Evolutionary conservation across 2,329 filamentous ascomycete species (phyloP), one percentile per base, ranked within the genome.

Genomic region (Onygenales sp.): DNA sequence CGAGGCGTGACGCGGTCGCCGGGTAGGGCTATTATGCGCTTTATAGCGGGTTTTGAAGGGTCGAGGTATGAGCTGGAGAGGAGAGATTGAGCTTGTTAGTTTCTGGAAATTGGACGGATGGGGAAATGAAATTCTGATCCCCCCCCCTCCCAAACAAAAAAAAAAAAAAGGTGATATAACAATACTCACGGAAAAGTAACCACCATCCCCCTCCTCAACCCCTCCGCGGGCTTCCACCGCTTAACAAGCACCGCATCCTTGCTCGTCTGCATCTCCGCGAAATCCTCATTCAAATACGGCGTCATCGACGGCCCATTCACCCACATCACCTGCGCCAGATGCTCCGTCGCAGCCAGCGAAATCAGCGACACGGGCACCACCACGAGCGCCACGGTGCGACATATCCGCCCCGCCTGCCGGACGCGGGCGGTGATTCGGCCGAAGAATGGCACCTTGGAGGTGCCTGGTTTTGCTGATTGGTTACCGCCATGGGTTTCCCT

Each of bases 21-120:
- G 51, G 86, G 84, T 3, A 96, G 64, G 0, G 81, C 93, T 31
- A 96, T 77, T 9, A 98, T 79, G 42, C 93, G 79, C 74, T 98
- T 98, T 36, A 96, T 81, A 0, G 82, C 82, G 43, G 84, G 74
- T 21, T 79, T 75, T 33, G 88, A 82, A 0, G 89, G 86, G 56
- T 86, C 78, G 11, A 78, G 72, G 0, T 91, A 90, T 48, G 82
- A 88, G 66, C 86, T 90, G 58, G 55, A 27, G 36, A 17, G 14
- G 7, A 45, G 8, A 48, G 50, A 49, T 44, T 54, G 21, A 27
- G 21, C 21, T 51, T 51, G 32, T 46, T 46, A 44, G 47, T 60
- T 42, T 53, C n/a, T 21, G 45, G 17, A 57, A 38, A 41, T 56
- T 50, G 35, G 52, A 53, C 2, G 56, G 53, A 42, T 21, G 2